Base-by-base conservation (phyloP, 1,284 basidiomycete genomes). In the Melampsora allii-populina region DNA sequence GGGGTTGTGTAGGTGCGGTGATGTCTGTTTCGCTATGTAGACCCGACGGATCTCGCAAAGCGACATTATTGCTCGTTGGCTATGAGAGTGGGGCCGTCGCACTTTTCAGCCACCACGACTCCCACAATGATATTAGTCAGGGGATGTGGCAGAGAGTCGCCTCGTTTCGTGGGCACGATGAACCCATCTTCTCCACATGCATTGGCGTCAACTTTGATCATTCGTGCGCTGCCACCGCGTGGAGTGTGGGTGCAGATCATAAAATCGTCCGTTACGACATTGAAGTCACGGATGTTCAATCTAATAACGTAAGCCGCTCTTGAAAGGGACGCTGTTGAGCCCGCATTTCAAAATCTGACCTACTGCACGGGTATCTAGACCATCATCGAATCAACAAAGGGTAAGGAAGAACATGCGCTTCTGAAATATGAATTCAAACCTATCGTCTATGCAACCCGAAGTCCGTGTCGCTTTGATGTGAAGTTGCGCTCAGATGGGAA, bases 401-500 rank as follows among this genome's bases (percentile, higher is more conserved):
- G 42, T 42, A 42, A 14, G 42, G 42, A 42, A 42, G 42, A 42
- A 17, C 14, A 17, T 42, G 42, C 42, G 3, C 42, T 42, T 42
- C 42, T 29, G n/a, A n/a, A 36, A n/a, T 14, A 48, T 42, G 36
- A 69, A 6, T 21, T 69, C 21, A 24, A 61, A 17, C 27, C 58
- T 36, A 48, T 24, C 14, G 42, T 69, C 4, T 69, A 60, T 31
- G 21, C 31, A 14, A 69, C 67, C 12, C 59, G 60, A 12, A 58
- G 63, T 17, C n/a, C 59, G n/a, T 59, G 68, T 36, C n/a, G 68
- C 10, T 71, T 71, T 33, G 61, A 71, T 31, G 45, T 71, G 42
- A 48, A 64, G 50, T 33, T 71, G 4, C 59, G 68, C 5, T 63
- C 68, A 48, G 68, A 71, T 42, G 68, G 68, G n/a, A 71, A 71